These are phyloP conservation scores for Euphorbia celastroides DNA, from an alignment of 441 rosid genomes.

Conservation along the genomic window DNA sequence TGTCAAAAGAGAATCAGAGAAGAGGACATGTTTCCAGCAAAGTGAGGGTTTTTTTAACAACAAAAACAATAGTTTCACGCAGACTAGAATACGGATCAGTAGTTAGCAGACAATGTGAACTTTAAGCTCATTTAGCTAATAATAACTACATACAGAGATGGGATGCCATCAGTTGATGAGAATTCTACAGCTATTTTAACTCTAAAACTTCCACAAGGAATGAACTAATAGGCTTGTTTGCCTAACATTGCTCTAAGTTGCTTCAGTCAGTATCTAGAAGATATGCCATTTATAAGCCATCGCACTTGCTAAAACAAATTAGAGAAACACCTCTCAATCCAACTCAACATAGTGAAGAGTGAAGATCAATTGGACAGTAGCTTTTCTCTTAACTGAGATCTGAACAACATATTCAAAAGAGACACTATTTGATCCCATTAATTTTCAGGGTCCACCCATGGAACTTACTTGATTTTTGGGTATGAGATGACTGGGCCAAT, in stretches of 20 bases:
- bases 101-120: neutral
- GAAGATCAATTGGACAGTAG: neutral
- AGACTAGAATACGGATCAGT: neutral
- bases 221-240: neutral
- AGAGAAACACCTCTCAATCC: neutral
- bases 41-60: neutral
- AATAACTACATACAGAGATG: neutral
- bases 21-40: neutral
- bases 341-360: neutral
- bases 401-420: neutral
- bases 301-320: neutral
- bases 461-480: constrained; percentile 44
- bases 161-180: neutral
- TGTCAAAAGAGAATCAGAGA: too few relatives aligned
- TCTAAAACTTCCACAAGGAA: neutral
- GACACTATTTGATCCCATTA: neutral
- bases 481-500: constrained; percentile 36
- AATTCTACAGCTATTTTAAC: neutral
- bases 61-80: too few relatives aligned
- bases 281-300: neutral
- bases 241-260: neutral
- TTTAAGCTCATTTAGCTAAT: neutral
- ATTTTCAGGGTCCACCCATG: constrained; percentile 8
- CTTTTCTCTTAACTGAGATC: neutral
- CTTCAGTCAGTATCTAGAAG: neutral